These are phyloP conservation scores for Thelephora ganbajun DNA, from an alignment of 768 basidiomycete genomes.

Conservation along the genomic window DNA sequence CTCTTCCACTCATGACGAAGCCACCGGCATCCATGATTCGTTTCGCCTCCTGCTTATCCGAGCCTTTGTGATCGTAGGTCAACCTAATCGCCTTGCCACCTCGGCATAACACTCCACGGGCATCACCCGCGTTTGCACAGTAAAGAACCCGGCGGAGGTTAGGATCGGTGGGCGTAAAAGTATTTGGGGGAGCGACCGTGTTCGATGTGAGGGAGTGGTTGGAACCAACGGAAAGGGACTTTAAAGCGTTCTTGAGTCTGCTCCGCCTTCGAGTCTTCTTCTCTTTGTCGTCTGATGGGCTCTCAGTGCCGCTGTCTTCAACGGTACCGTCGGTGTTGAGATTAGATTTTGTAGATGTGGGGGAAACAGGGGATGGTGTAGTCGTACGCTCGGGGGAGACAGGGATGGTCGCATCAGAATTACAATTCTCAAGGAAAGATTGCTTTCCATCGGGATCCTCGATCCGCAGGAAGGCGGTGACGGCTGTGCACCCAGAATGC, in stretches of 20 bases:
- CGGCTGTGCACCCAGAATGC: constrained; percentile 94
- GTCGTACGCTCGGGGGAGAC: background rate
- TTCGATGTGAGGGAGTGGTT: constrained; percentile 10
- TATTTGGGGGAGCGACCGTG: background rate
- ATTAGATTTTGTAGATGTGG: constrained; percentile 4
- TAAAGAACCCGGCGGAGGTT: constrained; percentile 69
- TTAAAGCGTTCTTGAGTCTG: constrained; percentile 42
- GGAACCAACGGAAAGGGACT: constrained; percentile 24
- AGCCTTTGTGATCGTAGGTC: constrained; percentile 98
- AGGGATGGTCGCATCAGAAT: background rate
- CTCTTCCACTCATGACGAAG: constrained; percentile 96
- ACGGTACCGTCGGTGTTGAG: constrained; percentile 18
- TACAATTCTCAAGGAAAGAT: constrained; percentile 32
- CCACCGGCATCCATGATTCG: constrained; percentile 96
- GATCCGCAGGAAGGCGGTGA: constrained; percentile 86
- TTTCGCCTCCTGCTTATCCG: constrained; percentile 94
- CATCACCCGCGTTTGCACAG: constrained; percentile 94
- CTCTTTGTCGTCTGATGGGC: constrained; percentile 19
- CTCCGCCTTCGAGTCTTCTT: constrained; percentile 32
- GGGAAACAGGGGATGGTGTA: background rate
- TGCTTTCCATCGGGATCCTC: constrained; percentile 72
- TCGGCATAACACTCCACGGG: constrained; percentile 85
- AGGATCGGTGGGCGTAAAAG: constrained; percentile 12
- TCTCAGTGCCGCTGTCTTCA: constrained; percentile 30
- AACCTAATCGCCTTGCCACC: constrained; percentile 81